Evolutionary conservation across 163 green algal genomes (phyloP), one percentile per base, ranked within the genome.

Genomic region (Scenedesmus sp.): DNA sequence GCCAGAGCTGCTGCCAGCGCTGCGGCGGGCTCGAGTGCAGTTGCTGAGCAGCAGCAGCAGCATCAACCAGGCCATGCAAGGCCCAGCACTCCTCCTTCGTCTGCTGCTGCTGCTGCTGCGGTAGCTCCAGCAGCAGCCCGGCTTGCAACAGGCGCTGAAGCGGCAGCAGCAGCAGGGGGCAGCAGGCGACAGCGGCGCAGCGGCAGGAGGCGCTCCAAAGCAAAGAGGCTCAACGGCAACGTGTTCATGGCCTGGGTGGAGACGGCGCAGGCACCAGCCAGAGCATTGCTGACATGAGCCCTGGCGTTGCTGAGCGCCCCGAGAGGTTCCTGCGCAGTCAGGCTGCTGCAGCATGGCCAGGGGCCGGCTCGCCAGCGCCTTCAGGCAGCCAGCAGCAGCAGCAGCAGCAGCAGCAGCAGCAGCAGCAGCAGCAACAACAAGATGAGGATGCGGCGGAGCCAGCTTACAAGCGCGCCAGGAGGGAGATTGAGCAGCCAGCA

Each of bases 231-330:
- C n/a, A 56, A 85, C 15, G 83, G 83, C 61, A 89, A 46, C 13
- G 35, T 76, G n/a, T 89, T 89, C 42, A 89, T 89, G 83, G 83
- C 53, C 22, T 89, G 9, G 53, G 59, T 81, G 83, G 56, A 40
- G 83, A 81, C 56, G 83, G 30, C 6, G 81, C 83, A 35, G 56
- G 83, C 20, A 59, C 83, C 15, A 59, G 35, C 6, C 24, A 81
- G 15, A 43, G 49, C 40, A 89, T 89, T 56, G 53, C 83, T 59
- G 53, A 81, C 16, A 56, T 81, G 35, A 89, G 83, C 65, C 83
- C 83, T 20, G 81, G 83, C n/a, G 83, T 88, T 51, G 83, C 59
- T 72, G 49, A 4, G 1, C 35, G 59, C 13, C 40, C 56, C 49
- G 83, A 37, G 26, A 59, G 53, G 12, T 72, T 86, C 26, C 46